Evolutionary conservation across 768 basidiomycete species (phyloP).

Genomic region (Cyclocybe aegerita): DNA sequence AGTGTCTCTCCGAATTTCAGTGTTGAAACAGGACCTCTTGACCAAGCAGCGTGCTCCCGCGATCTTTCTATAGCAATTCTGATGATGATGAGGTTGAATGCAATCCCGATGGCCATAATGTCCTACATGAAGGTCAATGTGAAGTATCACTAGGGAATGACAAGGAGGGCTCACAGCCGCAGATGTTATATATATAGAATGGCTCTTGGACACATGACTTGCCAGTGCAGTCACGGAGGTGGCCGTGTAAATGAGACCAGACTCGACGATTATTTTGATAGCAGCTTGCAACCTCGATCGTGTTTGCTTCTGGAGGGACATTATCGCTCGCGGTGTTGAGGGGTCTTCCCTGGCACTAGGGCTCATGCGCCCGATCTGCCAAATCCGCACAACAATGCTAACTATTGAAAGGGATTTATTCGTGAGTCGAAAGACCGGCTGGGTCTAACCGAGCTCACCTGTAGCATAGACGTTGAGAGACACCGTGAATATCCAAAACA

Average conservation of each 20-base stretch:
- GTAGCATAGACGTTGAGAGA: conserved; percentile 18
- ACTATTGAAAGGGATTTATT: conserved; percentile 1
- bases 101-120: conserved; percentile 6
- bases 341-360: not conserved
- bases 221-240: conserved; percentile 3
- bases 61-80: conserved; percentile 1
- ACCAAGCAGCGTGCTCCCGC: not conserved
- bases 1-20: not conserved
- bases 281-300: not conserved
- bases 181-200: conserved; percentile 7
- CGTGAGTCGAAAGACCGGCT: not conserved
- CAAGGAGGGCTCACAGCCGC: not conserved
- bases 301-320: conserved; percentile 4
- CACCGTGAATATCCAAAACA: conserved; percentile 17
- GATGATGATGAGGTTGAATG: conserved; percentile 6
- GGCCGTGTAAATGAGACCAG: conserved; percentile 7
- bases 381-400: conserved; percentile 13
- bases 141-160: not conserved
- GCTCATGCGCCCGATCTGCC: conserved; percentile 4
- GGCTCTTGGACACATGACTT: conserved; percentile 7
- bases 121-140: not conserved
- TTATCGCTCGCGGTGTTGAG: not conserved
- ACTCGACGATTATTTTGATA: conserved; percentile 7
- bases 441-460: conserved; percentile 5
- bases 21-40: not conserved